Conservation (phyloP, 192 early-diverging fungal species). For the Obelidium mucronatum region DNA sequence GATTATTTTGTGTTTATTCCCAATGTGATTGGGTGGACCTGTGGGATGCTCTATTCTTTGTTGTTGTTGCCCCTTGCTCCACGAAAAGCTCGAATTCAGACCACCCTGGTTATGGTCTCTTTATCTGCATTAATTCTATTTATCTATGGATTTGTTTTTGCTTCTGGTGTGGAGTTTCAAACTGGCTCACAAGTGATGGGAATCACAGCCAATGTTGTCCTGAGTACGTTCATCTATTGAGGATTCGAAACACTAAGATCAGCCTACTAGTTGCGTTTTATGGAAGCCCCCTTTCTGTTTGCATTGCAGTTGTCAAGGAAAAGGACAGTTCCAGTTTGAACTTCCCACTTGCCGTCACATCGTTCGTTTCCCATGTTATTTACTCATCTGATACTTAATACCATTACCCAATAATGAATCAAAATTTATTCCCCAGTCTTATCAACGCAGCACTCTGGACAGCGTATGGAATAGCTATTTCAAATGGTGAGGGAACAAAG, state of each 20-base stretch:
- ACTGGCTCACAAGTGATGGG: background rate
- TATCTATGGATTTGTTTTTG: background rate
- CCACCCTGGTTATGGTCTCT: background rate
- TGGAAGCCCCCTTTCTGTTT: background rate
- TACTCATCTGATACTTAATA: too few relatives aligned
- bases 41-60: background rate
- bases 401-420: too few relatives aligned
- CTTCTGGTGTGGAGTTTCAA: background rate
- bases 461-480: background rate
- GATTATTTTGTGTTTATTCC: conserved; percentile 5
- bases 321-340: background rate
- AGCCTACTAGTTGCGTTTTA: conserved; percentile 3
- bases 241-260: background rate
- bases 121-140: background rate
- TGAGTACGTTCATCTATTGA: background rate
- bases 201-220: background rate
- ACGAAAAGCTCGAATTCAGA: background rate
- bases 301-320: background rate
- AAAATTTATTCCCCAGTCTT: background rate
- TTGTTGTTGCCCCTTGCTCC: conserved; percentile 3
- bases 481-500: background rate
- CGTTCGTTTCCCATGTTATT: background rate
- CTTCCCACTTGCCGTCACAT: background rate
- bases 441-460: background rate
- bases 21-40: background rate